Base-by-base conservation (phyloP, 805 yeast species). In the Wickerhamomyces mucosus region DNA sequence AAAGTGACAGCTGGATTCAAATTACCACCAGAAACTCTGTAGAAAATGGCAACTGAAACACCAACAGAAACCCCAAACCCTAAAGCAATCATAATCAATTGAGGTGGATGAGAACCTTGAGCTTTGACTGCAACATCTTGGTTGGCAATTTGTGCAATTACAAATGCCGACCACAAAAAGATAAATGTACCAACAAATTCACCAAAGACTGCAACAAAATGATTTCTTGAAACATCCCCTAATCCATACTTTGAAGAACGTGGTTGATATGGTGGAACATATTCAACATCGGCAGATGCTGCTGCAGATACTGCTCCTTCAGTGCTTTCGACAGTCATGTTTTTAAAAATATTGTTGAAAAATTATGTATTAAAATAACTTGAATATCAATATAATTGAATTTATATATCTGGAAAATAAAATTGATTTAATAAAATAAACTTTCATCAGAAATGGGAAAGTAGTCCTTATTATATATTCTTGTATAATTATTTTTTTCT, bases 61-160 rank as follows among this genome's bases (percentile, higher is more conserved):
- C 79, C 71, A 34, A 84, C 85, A 45, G 85, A 78, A 50, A 81
- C 79, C 42, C 95, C 95, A 60, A 83, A 83, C 48, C 94, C 95
- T 30, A 79, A 67, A 11, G 94, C 62, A 50, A 84, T 84, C 85
- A 83, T 78, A 41, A 81, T 68, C 42, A 81, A 55, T 56, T 75
- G 78, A 31, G 70, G 65, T 22, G 89, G 85, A 49, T 71, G 66
- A 26, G 79, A 66, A 19, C 73, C 77, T 7, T 36, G 31, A 22
- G 31, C 38, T 14, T 36, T 32, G 31, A 54, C 45, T 18, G 46
- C 41, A 12, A 65, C 60, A 43, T 66, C 75, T 42, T 66, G 70
- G 60, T 78, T 84, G 40, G 94, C 94, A 51, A 75, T 74, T 55
- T 80, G 85, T 23, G 92, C 94, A 65, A 83, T 82, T 32, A 79